Conservation (phyloP, 2,329 filamentous ascomycete species). For the Penicillium sp. region DNA sequence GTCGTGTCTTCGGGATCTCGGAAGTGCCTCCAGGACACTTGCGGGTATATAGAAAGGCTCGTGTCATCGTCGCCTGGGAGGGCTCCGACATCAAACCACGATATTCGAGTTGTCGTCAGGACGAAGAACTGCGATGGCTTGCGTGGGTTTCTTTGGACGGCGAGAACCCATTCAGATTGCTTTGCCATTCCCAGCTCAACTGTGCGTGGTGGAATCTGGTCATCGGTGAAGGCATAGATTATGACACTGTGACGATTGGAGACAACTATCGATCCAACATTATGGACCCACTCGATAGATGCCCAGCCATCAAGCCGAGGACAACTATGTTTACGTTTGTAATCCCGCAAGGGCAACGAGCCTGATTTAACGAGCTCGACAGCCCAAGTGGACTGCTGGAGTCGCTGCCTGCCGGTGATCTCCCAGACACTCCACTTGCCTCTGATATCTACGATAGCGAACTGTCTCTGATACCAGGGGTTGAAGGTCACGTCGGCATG, state of each 20-base stretch:
- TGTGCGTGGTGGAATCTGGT: conserved; percentile 22
- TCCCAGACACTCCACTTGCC: conserved; percentile 55
- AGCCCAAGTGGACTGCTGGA: conserved; percentile 27
- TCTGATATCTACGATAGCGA: conserved; percentile 53
- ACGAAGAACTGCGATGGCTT: conserved; percentile 48
- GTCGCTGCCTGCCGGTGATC: conserved; percentile 33
- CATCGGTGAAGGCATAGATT: conserved; percentile 32
- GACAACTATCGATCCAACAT: conserved; percentile 46
- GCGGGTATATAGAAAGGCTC: conserved; percentile 32
- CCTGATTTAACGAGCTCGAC: conserved; percentile 29
- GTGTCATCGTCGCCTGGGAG: conserved; percentile 14
- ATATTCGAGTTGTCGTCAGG: conserved; percentile 52
- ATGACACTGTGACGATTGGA: conserved; percentile 48
- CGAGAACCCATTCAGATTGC: conserved; percentile 53
- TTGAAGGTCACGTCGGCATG: conserved; percentile 60
- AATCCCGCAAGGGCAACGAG: conserved; percentile 26
- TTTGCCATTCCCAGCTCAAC: conserved; percentile 37
- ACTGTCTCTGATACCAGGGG: conserved; percentile 55
- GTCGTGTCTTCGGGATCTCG: conserved; percentile 53
- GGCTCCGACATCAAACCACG: conserved; percentile 42
- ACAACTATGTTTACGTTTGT: conserved; percentile 1
- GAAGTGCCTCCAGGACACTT: conserved; percentile 54
- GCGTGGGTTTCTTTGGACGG: conserved; percentile 45
- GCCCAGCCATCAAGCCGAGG: conserved; percentile 44
- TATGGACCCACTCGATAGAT: conserved; percentile 39